Conservation (phyloP, 495 filamentous ascomycete species). For the Acidiella bohemica region DNA sequence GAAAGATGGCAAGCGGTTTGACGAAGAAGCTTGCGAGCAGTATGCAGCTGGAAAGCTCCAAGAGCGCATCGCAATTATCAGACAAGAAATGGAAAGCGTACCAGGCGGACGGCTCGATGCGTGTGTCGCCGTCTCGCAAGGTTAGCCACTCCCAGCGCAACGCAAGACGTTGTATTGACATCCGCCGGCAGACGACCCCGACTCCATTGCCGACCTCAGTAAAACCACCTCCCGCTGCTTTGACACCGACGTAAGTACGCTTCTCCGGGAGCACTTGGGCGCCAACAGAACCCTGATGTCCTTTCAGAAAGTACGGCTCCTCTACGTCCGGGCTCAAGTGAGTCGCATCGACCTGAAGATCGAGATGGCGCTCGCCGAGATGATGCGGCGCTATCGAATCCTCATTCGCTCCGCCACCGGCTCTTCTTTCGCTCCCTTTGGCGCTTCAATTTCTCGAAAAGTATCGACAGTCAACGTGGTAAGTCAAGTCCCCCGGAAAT, state of each 20-base stretch:
- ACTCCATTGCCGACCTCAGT: slow-evolving; percentile 12
- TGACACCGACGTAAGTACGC: slow-evolving; percentile 17
- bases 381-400: slow-evolving; percentile 18
- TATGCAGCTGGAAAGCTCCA: slow-evolving; percentile 15
- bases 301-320: slow-evolving; percentile 21
- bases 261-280: no score
- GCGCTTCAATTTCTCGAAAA: slow-evolving; percentile 10
- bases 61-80: slow-evolving; percentile 18
- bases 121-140: slow-evolving; percentile 20
- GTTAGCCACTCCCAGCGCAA: slow-evolving; percentile 2
- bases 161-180: neutral
- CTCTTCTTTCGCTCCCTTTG: slow-evolving; percentile 4
- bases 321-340: slow-evolving; percentile 21
- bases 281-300: no score
- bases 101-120: slow-evolving; percentile 19
- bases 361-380: slow-evolving; percentile 19
- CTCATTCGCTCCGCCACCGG: slow-evolving; percentile 11
- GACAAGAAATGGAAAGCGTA: slow-evolving; percentile 18
- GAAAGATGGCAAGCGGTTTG: slow-evolving; percentile 12
- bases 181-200: slow-evolving; percentile 9
- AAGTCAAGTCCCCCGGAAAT: no score
- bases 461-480: no score
- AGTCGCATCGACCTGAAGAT: slow-evolving; percentile 22
- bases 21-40: slow-evolving; percentile 15
- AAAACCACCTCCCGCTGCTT: slow-evolving; percentile 16